Evolutionary conservation across 2,329 filamentous ascomycete genomes (phyloP).

Genomic region (Claviceps sp.): DNA sequence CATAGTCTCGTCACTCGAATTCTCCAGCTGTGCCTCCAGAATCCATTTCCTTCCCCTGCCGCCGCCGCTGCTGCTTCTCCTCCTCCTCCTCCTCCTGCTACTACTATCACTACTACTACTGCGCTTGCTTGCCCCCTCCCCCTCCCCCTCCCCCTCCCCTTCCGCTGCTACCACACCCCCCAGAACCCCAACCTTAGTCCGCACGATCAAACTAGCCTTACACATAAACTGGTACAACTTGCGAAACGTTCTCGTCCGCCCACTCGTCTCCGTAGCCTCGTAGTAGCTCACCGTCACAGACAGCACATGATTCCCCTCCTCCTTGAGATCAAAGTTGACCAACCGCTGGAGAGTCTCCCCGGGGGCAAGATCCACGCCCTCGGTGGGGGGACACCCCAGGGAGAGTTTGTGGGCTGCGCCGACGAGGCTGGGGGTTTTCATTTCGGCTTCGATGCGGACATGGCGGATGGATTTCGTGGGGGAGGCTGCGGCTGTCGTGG

Average conservation of each 20-base stretch:
- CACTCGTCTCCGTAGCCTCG: conserved; percentile 60
- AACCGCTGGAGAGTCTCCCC: conserved; percentile 67
- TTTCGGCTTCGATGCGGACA: conserved; percentile 76
- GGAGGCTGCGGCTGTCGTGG: conserved; percentile 23
- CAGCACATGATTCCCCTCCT: conserved; percentile 87
- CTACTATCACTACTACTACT: neutral
- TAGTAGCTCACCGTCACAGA: conserved; percentile 91
- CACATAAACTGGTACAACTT: conserved; percentile 96
- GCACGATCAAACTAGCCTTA: conserved; percentile 76
- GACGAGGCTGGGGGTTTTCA: conserved; percentile 67
- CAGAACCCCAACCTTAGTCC: conserved; percentile 63
- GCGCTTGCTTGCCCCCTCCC: too few relatives aligned
- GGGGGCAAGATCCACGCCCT: conserved; percentile 35
- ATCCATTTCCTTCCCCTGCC: conserved; percentile 43
- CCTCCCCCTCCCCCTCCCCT: too few relatives aligned
- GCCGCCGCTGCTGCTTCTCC: conserved; percentile 6
- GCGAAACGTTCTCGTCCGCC: conserved; percentile 70
- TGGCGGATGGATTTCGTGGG: conserved; percentile 50
- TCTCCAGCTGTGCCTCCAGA: conserved; percentile 90
- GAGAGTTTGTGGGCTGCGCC: conserved; percentile 47
- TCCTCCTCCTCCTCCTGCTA: neutral
- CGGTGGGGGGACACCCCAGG: conserved; percentile 24
- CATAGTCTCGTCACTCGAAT: conserved; percentile 73
- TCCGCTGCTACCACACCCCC: neutral
- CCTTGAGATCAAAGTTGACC: conserved; percentile 75